Evolutionary conservation across 2,329 filamentous ascomycete species (phyloP), one percentile per base, ranked within the genome.

Genomic region (Huntiella decipiens): DNA sequence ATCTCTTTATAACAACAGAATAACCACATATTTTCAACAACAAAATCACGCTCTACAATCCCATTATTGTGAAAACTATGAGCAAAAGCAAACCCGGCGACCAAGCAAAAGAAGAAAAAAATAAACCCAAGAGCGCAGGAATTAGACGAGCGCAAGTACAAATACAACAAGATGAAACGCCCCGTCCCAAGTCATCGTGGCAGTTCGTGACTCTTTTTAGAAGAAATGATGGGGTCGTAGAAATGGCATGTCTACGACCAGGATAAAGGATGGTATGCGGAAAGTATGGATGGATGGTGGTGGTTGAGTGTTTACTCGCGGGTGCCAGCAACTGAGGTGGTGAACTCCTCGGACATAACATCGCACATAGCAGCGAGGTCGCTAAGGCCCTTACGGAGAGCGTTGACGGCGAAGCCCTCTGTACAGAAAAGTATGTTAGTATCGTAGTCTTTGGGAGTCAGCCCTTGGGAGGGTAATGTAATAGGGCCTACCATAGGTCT

Each of bases 331-430:
- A 51, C 58, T 50, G 82, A 74, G 10, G 65, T 64, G 47, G 71
- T 79, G 62, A 94, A 98, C 60, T 93, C 88, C 44, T 92, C 83
- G n/a, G 81, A 74, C 4, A 98, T 83, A 3, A 92, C 82, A 61
- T 96, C 88, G 60, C 88, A 96, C 38, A 96, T 72, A 48, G 91
- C 84, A 63, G 91, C 82, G 48, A 98, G 65, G 57, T 96, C 88
- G 51, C 77, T 71, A 33, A 98, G 69, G 0, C 88, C 91, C 64
- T 96, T 96, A 55, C 91, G 79, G 33, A 98, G 66, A 1, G 87
- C 91, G 53, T 88, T 79, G 33, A 84, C 77, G 2, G 87, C 88
- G 15, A 74, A 84, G 38, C 76, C 77, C 54, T 85, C 85, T 93
- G 38, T 39, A 19, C 16, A 12, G 17, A 12, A 3, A 3, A 37